Evolutionary conservation across 2,329 filamentous ascomycete species (phyloP).

Genomic region (Alternaria ethzedia): DNA sequence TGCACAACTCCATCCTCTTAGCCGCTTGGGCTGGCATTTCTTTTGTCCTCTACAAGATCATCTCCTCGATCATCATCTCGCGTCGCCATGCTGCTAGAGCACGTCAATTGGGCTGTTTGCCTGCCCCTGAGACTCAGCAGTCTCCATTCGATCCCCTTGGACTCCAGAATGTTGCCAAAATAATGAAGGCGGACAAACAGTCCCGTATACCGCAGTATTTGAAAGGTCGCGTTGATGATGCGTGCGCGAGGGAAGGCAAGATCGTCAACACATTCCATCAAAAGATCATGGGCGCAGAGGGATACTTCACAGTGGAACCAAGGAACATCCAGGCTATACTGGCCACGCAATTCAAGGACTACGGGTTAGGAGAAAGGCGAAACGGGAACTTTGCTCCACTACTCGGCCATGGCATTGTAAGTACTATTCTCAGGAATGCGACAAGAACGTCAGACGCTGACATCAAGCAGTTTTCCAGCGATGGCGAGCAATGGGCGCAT

Average conservation of each 20-base stretch:
- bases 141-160: slow-evolving; percentile 56
- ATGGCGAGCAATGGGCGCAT: slow-evolving; percentile 41
- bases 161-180: slow-evolving; percentile 52
- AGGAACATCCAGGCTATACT: slow-evolving; percentile 55
- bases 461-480: slow-evolving; percentile 33
- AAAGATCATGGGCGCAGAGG: slow-evolving; percentile 20
- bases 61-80: slow-evolving; percentile 31
- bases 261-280: slow-evolving; percentile 36
- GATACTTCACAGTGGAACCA: slow-evolving; percentile 49
- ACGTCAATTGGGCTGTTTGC: slow-evolving; percentile 53
- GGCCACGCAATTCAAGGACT: slow-evolving; percentile 55
- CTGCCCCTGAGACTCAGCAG: slow-evolving; percentile 48
- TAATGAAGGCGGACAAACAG: slow-evolving; percentile 48
- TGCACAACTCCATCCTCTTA: slow-evolving; percentile 38
- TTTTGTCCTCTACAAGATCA: slow-evolving; percentile 41
- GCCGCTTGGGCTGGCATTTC: slow-evolving; percentile 36
- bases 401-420: slow-evolving; percentile 50
- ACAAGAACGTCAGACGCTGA: background rate
- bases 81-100: slow-evolving; percentile 44
- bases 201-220: slow-evolving; percentile 42
- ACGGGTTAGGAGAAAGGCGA: slow-evolving; percentile 46
- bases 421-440: slow-evolving; percentile 1
- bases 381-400: slow-evolving; percentile 48
- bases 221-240: slow-evolving; percentile 25
- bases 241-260: slow-evolving; percentile 21